Conservation (phyloP, 257 asterid genomes). For the Jaltomata sinuosa region DNA sequence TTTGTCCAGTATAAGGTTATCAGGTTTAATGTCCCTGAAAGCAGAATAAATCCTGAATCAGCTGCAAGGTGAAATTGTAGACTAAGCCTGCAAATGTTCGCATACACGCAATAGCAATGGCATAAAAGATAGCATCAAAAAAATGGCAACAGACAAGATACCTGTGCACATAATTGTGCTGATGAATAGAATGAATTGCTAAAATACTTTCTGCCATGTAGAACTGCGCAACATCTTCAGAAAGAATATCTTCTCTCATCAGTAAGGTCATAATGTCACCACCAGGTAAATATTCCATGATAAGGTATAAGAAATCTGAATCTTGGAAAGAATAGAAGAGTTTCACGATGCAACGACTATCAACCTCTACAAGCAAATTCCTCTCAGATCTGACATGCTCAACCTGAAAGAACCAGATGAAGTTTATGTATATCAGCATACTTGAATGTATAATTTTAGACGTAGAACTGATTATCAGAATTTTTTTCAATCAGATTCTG, state of each 20-base stretch:
- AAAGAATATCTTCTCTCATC: slow-evolving; percentile 86
- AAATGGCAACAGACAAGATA: slow-evolving; percentile 3
- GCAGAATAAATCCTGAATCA: slow-evolving; percentile 5
- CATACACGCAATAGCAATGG: background rate
- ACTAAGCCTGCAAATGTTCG: background rate
- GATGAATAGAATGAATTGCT: slow-evolving; percentile 93
- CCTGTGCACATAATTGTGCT: slow-evolving; percentile 88
- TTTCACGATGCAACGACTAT: slow-evolving; percentile 94
- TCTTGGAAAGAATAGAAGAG: slow-evolving; percentile 94
- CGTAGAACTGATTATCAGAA: background rate
- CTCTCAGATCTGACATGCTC: slow-evolving; percentile 99
- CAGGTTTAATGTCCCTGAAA: slow-evolving; percentile 93
- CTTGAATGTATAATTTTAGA: background rate
- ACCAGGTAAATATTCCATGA: slow-evolving; percentile 97
- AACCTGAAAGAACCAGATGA: slow-evolving; percentile 34
- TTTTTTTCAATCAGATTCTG: background rate
- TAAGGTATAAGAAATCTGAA: slow-evolving; percentile 79
- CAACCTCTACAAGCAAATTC: slow-evolving; percentile 95
- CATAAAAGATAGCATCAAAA: background rate
- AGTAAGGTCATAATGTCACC: slow-evolving; percentile 96
- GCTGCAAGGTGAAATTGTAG: slow-evolving; percentile 25
- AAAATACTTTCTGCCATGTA: slow-evolving; percentile 87
- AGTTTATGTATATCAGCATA: background rate
- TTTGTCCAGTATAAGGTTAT: slow-evolving; percentile 83
- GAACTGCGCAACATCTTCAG: slow-evolving; percentile 88